Conservation (phyloP, 768 basidiomycete species). For the Galerina marginata region DNA sequence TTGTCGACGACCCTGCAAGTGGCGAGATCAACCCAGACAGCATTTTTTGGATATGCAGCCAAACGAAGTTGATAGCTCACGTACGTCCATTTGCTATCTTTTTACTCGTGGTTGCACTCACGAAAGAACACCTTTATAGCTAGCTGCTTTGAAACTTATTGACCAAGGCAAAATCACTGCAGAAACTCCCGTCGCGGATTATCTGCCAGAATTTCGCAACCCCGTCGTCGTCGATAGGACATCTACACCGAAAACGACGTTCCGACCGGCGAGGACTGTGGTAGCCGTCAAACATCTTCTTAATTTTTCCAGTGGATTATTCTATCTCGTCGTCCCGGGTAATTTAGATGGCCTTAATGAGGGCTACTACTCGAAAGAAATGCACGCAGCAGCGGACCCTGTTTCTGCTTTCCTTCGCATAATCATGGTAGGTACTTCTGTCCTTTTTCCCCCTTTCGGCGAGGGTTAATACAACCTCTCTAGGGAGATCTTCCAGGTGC, state of each 20-base stretch:
- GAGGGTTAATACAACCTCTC: not conserved
- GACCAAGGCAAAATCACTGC: constrained; percentile 36
- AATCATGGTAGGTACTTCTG: constrained; percentile 23
- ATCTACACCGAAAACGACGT: constrained; percentile 24
- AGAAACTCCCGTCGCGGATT: constrained; percentile 28
- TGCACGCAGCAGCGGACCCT: constrained; percentile 26
- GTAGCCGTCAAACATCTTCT: constrained; percentile 36
- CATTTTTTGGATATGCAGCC: constrained; percentile 47
- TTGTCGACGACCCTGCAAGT: constrained; percentile 30
- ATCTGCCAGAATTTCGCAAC: constrained; percentile 34
- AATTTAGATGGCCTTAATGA: constrained; percentile 15
- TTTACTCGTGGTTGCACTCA: too few species aligned
- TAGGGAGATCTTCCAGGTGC: constrained; percentile 32
- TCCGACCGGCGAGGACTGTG: constrained; percentile 24
- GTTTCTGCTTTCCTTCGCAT: constrained; percentile 26
- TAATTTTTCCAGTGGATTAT: constrained; percentile 40
- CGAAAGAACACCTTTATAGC: constrained; percentile 17
- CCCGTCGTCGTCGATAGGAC: constrained; percentile 31
- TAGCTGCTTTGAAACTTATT: constrained; percentile 38
- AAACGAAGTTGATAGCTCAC: constrained; percentile 41
- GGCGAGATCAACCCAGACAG: constrained; percentile 34
- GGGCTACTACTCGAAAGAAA: constrained; percentile 30
- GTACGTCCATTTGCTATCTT: constrained; percentile 19
- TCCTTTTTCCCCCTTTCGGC: not conserved
- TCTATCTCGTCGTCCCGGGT: constrained; percentile 25